phyloP scores from a whole-genome alignment of 129 eudicot species.

The Dittrichia graveolens region DNA sequence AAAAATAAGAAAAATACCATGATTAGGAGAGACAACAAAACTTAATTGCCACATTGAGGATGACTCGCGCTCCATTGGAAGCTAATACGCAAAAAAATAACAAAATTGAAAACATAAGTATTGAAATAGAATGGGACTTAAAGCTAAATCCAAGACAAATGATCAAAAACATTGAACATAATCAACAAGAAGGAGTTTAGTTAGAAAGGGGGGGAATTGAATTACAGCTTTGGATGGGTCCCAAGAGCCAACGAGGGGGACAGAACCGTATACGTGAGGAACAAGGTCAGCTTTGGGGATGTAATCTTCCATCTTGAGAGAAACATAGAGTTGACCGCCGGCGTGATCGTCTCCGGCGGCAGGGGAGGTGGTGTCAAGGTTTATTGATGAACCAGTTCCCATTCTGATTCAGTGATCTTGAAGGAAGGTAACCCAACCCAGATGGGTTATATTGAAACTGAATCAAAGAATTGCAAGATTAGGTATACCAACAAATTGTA shows the following conservation, averaged over 20 bases:
- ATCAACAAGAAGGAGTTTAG: neutral
- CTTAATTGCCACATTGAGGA: conserved; percentile 88
- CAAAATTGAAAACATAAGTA: neutral
- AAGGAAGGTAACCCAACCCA: no score
- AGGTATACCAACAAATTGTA: neutral
- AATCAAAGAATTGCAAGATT: no score
- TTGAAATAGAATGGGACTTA: no score
- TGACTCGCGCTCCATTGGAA: conserved; percentile 90
- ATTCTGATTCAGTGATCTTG: conserved; percentile 25
- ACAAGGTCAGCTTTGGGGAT: conserved; percentile 58
- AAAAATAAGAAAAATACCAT: conserved; percentile 45
- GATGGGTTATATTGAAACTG: no score
- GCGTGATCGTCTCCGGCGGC: conserved; percentile 56
- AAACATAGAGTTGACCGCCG: conserved; percentile 94
- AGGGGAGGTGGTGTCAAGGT: conserved; percentile 46
- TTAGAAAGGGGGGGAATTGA: neutral
- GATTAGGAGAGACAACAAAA: conserved; percentile 91
- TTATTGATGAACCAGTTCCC: conserved; percentile 81
- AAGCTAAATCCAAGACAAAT: neutral
- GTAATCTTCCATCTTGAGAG: conserved; percentile 85
- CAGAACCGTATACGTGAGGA: conserved; percentile 89
- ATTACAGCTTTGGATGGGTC: conserved; percentile 83
- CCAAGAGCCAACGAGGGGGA: conserved; percentile 91
- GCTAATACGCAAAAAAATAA: conserved; percentile 36
- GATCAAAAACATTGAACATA: neutral